A percentile compares a stretch with the other conserved stretches of the same genome.
Conservation (phyloP, 345 rosid species). For the Brassica nigra region DNA sequence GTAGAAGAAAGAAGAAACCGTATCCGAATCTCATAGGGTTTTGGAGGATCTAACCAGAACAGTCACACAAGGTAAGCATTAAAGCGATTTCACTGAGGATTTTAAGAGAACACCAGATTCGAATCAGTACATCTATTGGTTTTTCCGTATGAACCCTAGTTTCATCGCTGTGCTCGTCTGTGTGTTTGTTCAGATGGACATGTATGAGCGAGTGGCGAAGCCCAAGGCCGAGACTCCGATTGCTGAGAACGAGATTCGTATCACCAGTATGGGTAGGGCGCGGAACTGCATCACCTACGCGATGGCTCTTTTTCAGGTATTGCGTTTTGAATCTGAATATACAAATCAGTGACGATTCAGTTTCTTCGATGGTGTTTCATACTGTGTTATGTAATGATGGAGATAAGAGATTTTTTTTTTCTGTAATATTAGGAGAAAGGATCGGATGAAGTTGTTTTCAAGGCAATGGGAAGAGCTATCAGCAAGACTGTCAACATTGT, state of each 20-base stretch:
- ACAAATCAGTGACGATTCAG: neutral
- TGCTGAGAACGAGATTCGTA: slow-evolving; percentile 88
- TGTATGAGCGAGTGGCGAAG: slow-evolving; percentile 31
- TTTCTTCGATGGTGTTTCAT: neutral
- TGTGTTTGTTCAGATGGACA: slow-evolving; percentile 58
- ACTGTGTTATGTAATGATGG: neutral
- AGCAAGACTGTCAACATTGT: slow-evolving; percentile 95
- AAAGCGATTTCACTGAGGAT: neutral
- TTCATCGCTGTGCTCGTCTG: neutral
- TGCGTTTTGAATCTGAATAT: neutral
- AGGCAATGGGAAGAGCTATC: slow-evolving; percentile 99
- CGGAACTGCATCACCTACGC: slow-evolving; percentile 86
- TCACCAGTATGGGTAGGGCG: slow-evolving; percentile 84
- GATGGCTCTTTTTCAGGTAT: slow-evolving; percentile 78
- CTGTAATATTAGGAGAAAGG: slow-evolving; percentile 63
- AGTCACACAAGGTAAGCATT: slow-evolving; percentile 28
- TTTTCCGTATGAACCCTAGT: slow-evolving; percentile 7
- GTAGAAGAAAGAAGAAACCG: neutral
- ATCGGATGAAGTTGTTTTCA: slow-evolving; percentile 72
- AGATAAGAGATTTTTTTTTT: neutral
- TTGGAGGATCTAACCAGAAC: slow-evolving; percentile 22
- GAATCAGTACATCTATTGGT: too few relatives aligned
- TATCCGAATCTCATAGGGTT: slow-evolving; percentile 16
- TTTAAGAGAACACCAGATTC: neutral
- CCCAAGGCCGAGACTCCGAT: slow-evolving; percentile 56